Evolutionary conservation across 1,284 basidiomycete genomes (phyloP), one percentile per base, ranked within the genome.

Genomic region (Ustilago shanxiensis): DNA sequence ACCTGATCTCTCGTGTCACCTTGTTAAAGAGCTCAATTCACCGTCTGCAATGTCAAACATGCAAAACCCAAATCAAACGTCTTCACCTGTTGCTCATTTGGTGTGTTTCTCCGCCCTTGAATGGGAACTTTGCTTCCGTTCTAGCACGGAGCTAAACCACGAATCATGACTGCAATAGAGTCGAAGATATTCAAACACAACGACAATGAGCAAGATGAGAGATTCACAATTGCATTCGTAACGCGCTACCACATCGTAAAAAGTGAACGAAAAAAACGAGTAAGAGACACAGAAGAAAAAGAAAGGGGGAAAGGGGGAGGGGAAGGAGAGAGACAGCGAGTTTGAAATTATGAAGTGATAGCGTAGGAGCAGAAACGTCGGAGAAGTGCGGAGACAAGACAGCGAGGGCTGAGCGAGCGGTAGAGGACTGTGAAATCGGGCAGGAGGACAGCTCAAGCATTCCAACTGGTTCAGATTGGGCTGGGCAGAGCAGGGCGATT

Each of bases 171-270:
- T n/a, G n/a, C n/a, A n/a, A n/a, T n/a, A 37, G 14, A 29, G 26
- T 8, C 49, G 9, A n/a, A 50, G 26, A 29, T 24, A 51, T 26
- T 4, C 52, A 55, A 7, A 37, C 33, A 20, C 26, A 29, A 28
- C 1, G 50, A 22, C n/a, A n/a, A n/a, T 11, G 24, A 56, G 37
- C 20, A 16, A 24, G 22, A 22, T 37, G 35, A 41, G 54, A 56
- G 8, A 41, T 56, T 44, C 29, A 44, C 39, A 44, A 45, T 45
- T 57, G 44, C 55, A 55, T 28, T 51, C 49, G 37, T 51, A 33
- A 52, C 39, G n/a, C 56, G 45, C 44, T 54, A 60, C 60, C 60
- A 54, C 55, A 41, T 59, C 54, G 62, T 45, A 51, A 55, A 18
- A 53, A 45, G 35, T 29, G 26, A 53, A 45, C 31, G n/a, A 55